Conservation (phyloP, 805 yeast genomes). For the Myxozyma kluyveri region DNA sequence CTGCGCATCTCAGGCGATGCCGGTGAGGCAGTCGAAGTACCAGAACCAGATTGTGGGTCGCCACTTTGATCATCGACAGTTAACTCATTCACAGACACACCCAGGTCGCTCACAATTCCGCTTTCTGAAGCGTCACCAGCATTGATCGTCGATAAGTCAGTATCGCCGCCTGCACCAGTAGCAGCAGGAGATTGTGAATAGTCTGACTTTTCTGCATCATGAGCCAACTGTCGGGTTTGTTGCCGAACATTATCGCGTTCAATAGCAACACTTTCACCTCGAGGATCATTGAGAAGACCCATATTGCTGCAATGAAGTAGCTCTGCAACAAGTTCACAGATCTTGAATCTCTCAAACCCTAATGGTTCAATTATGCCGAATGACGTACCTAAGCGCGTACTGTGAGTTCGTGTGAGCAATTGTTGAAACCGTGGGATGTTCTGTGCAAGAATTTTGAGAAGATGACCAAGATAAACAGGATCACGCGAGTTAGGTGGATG, state of each 20-base stretch:
- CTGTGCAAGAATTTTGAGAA: slow-evolving; percentile 73
- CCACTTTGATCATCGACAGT: slow-evolving; percentile 14
- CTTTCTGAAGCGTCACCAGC: slow-evolving; percentile 6
- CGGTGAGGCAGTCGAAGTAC: too few relatives aligned
- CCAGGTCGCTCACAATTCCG: slow-evolving; percentile 7
- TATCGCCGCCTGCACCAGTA: background rate
- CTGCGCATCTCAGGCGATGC: slow-evolving; percentile 20
- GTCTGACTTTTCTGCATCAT: slow-evolving; percentile 1
- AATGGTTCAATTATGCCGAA: slow-evolving; percentile 68
- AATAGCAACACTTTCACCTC: slow-evolving; percentile 63
- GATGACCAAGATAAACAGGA: slow-evolving; percentile 85
- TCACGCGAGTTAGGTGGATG: slow-evolving; percentile 93
- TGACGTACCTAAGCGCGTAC: slow-evolving; percentile 52
- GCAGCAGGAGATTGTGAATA: background rate
- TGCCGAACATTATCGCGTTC: slow-evolving; percentile 68
- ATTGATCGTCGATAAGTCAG: slow-evolving; percentile 4
- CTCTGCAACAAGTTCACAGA: slow-evolving; percentile 91
- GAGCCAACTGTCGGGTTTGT: slow-evolving; percentile 16
- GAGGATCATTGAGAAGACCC: slow-evolving; percentile 78
- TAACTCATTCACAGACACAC: slow-evolving; percentile 14
- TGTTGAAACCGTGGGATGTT: slow-evolving; percentile 67
- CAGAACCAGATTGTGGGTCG: background rate
- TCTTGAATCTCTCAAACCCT: slow-evolving; percentile 87
- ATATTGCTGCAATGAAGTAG: slow-evolving; percentile 95
- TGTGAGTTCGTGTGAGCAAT: slow-evolving; percentile 48